A percentile compares a stretch with the other conserved stretches of the same genome.
Conservation (phyloP, 352 stramenopile genomes). For the Globisporangium mamillatum region DNA sequence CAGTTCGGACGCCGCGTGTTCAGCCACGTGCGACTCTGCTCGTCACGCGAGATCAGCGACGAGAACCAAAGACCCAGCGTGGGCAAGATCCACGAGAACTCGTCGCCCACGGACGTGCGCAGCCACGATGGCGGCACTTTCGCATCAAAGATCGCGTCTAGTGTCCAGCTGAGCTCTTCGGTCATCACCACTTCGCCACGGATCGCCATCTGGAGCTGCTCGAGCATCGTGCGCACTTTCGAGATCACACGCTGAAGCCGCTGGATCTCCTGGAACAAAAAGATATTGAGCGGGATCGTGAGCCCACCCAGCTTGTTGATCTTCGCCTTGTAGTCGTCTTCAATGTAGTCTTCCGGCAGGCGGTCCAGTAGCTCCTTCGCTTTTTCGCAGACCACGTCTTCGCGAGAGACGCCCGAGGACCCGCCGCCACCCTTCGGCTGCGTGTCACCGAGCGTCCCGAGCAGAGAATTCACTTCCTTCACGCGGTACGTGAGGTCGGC, state of each 20-base stretch:
- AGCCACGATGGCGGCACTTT: slow-evolving; percentile 95
- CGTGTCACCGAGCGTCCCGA: slow-evolving; percentile 94
- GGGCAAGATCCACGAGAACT: slow-evolving; percentile 97
- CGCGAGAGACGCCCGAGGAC: slow-evolving; percentile 85
- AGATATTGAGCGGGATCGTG: slow-evolving; percentile 97
- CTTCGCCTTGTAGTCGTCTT: slow-evolving; percentile 98
- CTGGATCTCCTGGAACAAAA: slow-evolving; percentile 98
- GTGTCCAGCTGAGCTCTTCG: slow-evolving; percentile 92
- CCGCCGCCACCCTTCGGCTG: slow-evolving; percentile 94
- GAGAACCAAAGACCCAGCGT: slow-evolving; percentile 98
- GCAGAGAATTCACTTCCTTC: slow-evolving; percentile 94
- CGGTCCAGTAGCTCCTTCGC: slow-evolving; percentile 92
- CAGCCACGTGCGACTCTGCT: slow-evolving; percentile 96
- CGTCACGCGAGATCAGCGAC: slow-evolving; percentile 93
- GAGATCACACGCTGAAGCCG: slow-evolving; percentile 94
- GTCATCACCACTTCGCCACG: slow-evolving; percentile 98
- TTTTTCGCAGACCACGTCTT: slow-evolving; percentile 97
- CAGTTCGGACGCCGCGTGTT: slow-evolving; percentile 92
- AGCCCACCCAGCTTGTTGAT: slow-evolving; percentile 96
- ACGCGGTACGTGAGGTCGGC: slow-evolving; percentile 97
- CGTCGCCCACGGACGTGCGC: slow-evolving; percentile 95
- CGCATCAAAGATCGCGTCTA: slow-evolving; percentile 96
- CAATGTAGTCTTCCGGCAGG: slow-evolving; percentile 95
- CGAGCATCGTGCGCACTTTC: slow-evolving; percentile 95
- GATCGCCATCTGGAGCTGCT: slow-evolving; percentile 96